phyloP scores from a whole-genome alignment of 78 protist species.

The Isochrysis galbana region DNA sequence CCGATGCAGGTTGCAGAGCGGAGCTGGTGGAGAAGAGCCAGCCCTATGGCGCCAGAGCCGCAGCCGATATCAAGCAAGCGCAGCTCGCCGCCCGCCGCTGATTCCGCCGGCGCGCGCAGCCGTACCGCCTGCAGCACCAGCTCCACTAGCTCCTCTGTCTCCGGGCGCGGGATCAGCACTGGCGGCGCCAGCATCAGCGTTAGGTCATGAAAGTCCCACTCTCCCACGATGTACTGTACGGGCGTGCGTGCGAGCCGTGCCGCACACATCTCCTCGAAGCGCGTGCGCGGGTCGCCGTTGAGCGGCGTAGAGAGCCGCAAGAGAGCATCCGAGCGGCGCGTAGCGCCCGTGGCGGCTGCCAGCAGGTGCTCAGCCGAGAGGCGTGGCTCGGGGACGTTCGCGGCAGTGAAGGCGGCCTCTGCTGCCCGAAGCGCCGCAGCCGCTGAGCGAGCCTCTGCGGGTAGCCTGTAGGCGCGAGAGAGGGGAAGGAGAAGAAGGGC shows the following conservation, averaged over 20 bases:
- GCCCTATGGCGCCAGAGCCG: conserved; percentile 24
- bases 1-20: background rate
- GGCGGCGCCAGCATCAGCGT: background rate
- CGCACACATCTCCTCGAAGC: background rate
- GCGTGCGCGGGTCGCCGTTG: no score
- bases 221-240: conserved; percentile 12
- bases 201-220: background rate
- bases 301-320: background rate
- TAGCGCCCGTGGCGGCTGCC: no score
- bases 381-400: background rate
- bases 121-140: background rate
- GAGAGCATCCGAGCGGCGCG: no score
- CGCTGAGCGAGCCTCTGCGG: no score
- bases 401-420: background rate
- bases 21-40: background rate
- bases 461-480: no score
- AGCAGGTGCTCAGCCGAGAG: conserved; percentile 7
- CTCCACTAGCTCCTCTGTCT: background rate
- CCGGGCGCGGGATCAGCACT: background rate
- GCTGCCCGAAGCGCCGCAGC: background rate
- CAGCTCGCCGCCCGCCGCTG: background rate
- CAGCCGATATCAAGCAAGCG: conserved; percentile 7
- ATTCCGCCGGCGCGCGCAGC: background rate
- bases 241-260: background rate
- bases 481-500: no score